Evolutionary conservation across 164 flowering plant genomes (phyloP), one percentile per base, ranked within the genome.

Genomic region (Piper betle): DNA sequence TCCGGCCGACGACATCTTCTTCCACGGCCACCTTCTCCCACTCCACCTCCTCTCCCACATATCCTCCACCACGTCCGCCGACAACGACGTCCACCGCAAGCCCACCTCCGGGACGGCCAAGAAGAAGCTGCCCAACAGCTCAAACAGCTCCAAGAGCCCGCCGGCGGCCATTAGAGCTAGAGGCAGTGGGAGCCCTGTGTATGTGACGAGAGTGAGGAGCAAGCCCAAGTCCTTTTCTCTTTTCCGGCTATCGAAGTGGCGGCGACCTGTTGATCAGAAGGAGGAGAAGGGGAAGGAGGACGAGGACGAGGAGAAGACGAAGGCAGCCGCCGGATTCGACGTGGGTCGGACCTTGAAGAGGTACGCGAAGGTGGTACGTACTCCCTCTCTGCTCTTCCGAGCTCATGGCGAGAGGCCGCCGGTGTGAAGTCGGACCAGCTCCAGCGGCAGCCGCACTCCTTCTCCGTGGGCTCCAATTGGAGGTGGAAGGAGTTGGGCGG

Each of bases 1-100:
- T 37, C 98, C 98, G 0, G 96, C 98, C 0, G 98, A 84, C 57
- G 90, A 89, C 50, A 87, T 92, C 57, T 89, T 92, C 93, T 92
- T 84, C 80, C 92, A 87, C 53, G 96, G 98, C 60, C 98, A 89
- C 69, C 68, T 92, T 37, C 89, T 92, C 9, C 98, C 96, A 54
- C 96, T 92, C 50, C 95, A 79, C 59, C 81, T 82, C 66, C 85
- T 87, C 59, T 78, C 93, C 46, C 87, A 84, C 42, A 88, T 88
- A 60, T 71, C 91, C 52, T 86, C 96, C 53, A 79, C 84, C 43
- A 78, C 74, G 59, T 88, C 96, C 46, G 5, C 74, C 16, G 91
- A 87, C 68, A 80, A 76, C 64, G 79, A 83, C 52, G 78, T 77
- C 37, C 80, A 81, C 63, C 85, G 90, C 40, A 73, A 73, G 46